Base-by-base conservation (phyloP, 2,329 filamentous ascomycete species). In the Aureobasidium uvarum region DNA sequence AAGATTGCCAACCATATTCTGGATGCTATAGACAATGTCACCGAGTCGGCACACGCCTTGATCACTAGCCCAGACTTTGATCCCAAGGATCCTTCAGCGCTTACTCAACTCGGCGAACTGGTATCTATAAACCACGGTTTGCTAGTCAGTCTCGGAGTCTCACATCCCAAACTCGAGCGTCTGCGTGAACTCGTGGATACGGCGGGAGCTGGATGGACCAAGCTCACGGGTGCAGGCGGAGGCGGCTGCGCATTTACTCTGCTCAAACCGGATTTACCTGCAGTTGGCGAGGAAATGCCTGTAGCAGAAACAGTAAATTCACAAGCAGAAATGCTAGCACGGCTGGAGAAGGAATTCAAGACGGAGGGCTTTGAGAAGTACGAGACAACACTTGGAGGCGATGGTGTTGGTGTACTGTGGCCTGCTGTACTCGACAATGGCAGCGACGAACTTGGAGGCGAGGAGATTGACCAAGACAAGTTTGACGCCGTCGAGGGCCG, bases 241-340 rank as follows among this genome's bases (percentile, higher is more conserved):
- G 96, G 95, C 65, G 95, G 95, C 2, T 98, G 96, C 77, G 94
- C 93, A 3, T 98, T 99, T 70, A 96, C 94, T 0, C 81, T 99
- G 4, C 81, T 99, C 56, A 89, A 89, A 69, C 90, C 91, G 0
- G 84, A 84, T 71, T 13, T 64, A 28, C 48, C 56, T 28, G 45
- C 18, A 5, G 28, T 56, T 6, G 66, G 66, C 51, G 66, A 67
- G 31, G 62, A 65, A 18, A 38, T 62, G 43, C 55, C 56, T 11
- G 64, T 55, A 10, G 56, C 41, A 13, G 48, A 62, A 20, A 48
- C 58, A 2, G 41, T 16, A 39, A 51, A 62, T 7, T 52, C 51
- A 51, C 52, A 50, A 36, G n/a, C 52, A 16, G 52, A 65, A 4
- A 74, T 71, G 20, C 77, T 96, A 33, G 77, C 80, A 28, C 79